Conservation (phyloP, 345 rosid genomes). For the Gossypioides kirkii region DNA sequence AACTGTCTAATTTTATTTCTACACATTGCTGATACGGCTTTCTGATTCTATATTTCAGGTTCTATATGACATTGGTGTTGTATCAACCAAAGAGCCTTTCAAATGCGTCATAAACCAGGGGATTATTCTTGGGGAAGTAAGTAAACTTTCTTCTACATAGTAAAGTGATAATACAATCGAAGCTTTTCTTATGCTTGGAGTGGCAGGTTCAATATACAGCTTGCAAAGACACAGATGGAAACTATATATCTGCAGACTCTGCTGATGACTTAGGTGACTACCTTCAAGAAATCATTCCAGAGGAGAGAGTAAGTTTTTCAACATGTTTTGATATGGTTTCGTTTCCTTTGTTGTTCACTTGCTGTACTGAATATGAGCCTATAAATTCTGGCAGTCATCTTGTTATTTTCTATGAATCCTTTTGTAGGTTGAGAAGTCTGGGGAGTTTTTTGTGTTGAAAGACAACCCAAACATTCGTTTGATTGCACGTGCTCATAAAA, state of each 20-base stretch:
- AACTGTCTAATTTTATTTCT: constrained; percentile 10
- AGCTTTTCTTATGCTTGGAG: constrained; percentile 24
- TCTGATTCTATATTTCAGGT: constrained; percentile 45
- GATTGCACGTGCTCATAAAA: constrained; percentile 74
- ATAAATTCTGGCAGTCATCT: neutral
- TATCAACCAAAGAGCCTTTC: constrained; percentile 92
- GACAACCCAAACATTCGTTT: constrained; percentile 54
- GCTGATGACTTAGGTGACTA: constrained; percentile 37
- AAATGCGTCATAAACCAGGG: constrained; percentile 97
- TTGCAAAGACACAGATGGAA: constrained; percentile 63
- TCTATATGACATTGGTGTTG: constrained; percentile 87
- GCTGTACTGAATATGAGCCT: neutral
- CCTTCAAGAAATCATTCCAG: constrained; percentile 55
- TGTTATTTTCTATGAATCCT: neutral
- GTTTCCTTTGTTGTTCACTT: neutral
- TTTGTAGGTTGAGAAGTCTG: constrained; percentile 61
- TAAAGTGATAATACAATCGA: constrained; percentile 8
- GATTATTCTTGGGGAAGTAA: constrained; percentile 92
- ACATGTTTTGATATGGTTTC: constrained; percentile 11
- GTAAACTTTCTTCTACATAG: constrained; percentile 20
- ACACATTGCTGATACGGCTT: neutral
- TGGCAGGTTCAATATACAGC: constrained; percentile 83
- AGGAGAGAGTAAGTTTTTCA: constrained; percentile 54
- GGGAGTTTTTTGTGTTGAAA: constrained; percentile 72
- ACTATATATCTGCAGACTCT: constrained; percentile 60